These are phyloP conservation scores for Cystofilobasidium capitatum DNA, from an alignment of 768 basidiomycete species.

Conservation along the genomic window DNA sequence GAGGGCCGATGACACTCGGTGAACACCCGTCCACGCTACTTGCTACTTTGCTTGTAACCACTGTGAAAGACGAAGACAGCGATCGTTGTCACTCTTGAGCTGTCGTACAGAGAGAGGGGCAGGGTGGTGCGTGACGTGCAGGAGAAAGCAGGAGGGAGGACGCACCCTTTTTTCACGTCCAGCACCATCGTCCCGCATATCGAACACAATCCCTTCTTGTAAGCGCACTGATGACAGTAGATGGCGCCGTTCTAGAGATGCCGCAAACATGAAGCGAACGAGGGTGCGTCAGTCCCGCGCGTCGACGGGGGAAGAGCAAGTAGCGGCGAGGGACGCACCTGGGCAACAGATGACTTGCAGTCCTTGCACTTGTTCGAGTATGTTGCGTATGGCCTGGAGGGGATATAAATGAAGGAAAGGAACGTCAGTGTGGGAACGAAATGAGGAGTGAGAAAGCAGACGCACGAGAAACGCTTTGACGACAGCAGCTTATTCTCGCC, in stretches of 20 bases:
- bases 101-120: too few relatives aligned
- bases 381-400: slow-evolving; percentile 22
- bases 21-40: too few relatives aligned
- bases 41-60: slow-evolving; percentile 12
- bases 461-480: slow-evolving; percentile 33
- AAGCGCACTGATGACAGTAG: slow-evolving; percentile 33
- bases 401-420: slow-evolving; percentile 24
- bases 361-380: slow-evolving; percentile 39
- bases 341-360: slow-evolving; percentile 34
- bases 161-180: slow-evolving; percentile 21
- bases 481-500: slow-evolving; percentile 41
- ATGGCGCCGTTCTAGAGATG: slow-evolving; percentile 35
- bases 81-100: not conserved
- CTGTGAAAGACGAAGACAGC: not conserved
- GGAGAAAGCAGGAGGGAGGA: not conserved
- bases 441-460: not conserved
- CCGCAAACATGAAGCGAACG: not conserved
- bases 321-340: not conserved
- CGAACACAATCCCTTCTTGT: slow-evolving; percentile 35
- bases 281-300: too few relatives aligned
- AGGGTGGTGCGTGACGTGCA: too few relatives aligned
- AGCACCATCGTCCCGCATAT: slow-evolving; percentile 37
- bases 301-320: not conserved
- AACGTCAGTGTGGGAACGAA: slow-evolving; percentile 27
- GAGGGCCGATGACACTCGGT: too few relatives aligned